These are phyloP conservation scores for Cercospora sojina DNA, from an alignment of 2,329 filamentous ascomycete species.

Conservation along the genomic window DNA sequence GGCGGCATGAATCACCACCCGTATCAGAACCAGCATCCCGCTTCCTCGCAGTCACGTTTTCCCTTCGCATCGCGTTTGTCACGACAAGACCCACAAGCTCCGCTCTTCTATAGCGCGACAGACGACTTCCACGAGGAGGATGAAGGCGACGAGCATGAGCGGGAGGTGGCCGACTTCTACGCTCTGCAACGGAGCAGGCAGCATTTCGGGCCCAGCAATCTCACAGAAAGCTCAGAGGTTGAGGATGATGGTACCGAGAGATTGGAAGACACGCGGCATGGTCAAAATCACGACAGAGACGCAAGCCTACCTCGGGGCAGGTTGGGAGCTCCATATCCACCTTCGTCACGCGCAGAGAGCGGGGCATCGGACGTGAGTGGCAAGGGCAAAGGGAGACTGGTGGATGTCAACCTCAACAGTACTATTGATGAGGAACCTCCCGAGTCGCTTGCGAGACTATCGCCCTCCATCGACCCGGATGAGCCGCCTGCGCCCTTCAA, in stretches of 20 bases:
- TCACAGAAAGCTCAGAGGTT: slow-evolving; percentile 82
- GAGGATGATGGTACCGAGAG: slow-evolving; percentile 60
- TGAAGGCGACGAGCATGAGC: slow-evolving; percentile 59
- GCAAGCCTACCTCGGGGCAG: slow-evolving; percentile 42
- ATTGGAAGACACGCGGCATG: slow-evolving; percentile 43
- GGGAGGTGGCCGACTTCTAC: slow-evolving; percentile 91
- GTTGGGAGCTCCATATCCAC: slow-evolving; percentile 39
- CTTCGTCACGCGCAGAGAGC: slow-evolving; percentile 42
- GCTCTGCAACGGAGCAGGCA: slow-evolving; percentile 85
- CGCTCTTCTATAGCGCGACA: slow-evolving; percentile 88
- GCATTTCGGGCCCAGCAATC: slow-evolving; percentile 78
- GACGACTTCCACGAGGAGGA: slow-evolving; percentile 92
- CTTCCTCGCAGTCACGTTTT: slow-evolving; percentile 71
- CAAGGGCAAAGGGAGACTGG: slow-evolving; percentile 67
- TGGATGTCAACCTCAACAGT: slow-evolving; percentile 80
- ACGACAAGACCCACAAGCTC: slow-evolving; percentile 66
- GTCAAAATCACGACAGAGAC: slow-evolving; percentile 41
- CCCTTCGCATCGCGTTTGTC: slow-evolving; percentile 77
- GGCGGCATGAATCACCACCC: slow-evolving; percentile 63
- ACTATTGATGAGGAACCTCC: slow-evolving; percentile 51
- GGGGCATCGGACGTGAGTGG: slow-evolving; percentile 46
- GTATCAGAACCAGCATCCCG: slow-evolving; percentile 61
- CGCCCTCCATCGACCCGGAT: slow-evolving; percentile 41
- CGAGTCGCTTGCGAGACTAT: slow-evolving; percentile 36
- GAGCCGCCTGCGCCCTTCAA: slow-evolving; percentile 57